phyloP scores from a whole-genome alignment of 2,329 filamentous ascomycete genomes.

The Cryphonectria radicalis region DNA sequence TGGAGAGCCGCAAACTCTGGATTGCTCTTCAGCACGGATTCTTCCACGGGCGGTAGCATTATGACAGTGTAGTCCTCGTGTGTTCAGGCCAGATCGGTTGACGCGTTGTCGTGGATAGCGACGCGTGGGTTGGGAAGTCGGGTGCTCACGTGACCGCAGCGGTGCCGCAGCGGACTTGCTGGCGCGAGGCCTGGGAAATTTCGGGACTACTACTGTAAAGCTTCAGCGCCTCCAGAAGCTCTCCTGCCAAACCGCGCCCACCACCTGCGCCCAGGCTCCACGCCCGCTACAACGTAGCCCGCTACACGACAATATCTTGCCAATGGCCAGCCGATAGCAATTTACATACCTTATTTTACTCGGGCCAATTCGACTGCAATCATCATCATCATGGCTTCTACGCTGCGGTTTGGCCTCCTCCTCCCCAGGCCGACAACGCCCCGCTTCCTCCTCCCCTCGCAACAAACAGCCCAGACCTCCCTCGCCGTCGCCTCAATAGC shows the following conservation, averaged over 20 bases:
- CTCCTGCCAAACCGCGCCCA: not conserved
- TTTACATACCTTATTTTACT: not conserved
- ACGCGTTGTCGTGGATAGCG: not conserved
- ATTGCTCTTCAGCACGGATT: slow-evolving; percentile 57
- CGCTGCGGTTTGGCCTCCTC: slow-evolving; percentile 20
- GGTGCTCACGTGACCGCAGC: slow-evolving; percentile 17
- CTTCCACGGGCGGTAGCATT: slow-evolving; percentile 65
- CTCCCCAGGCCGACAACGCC: slow-evolving; percentile 22
- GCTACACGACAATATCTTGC: too few species aligned
- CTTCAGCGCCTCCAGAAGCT: not conserved
- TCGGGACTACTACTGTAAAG: not conserved
- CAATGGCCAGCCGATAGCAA: slow-evolving; percentile 12
- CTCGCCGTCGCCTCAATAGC: not conserved
- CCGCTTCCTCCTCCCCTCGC: not conserved
- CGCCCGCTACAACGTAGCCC: not conserved
- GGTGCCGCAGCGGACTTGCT: not conserved
- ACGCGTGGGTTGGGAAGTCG: not conserved
- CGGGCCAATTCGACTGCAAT: not conserved
- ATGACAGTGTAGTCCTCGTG: slow-evolving; percentile 20
- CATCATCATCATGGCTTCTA: slow-evolving; percentile 19
- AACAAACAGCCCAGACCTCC: slow-evolving; percentile 5
- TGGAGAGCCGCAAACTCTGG: slow-evolving; percentile 65
- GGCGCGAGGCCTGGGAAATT: slow-evolving; percentile 3
- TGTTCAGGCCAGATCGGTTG: not conserved
- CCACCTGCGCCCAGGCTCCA: not conserved